A percentile compares a stretch with the other conserved stretches of the same genome.
phyloP scores from a whole-genome alignment of 1,139 yeast species.

The Wickerhamomyces sp. region DNA sequence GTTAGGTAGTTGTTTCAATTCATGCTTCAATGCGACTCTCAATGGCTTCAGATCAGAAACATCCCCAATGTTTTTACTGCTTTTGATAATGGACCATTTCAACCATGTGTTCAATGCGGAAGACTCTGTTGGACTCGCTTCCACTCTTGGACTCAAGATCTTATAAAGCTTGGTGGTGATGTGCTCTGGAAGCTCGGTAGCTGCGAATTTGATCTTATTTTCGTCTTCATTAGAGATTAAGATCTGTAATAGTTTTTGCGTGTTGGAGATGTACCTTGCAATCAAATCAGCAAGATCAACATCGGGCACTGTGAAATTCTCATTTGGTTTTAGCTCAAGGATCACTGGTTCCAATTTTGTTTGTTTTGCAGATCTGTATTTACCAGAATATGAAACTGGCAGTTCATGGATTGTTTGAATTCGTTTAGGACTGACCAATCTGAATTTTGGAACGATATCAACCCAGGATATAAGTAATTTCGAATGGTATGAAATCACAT shows the following conservation, averaged over 20 bases:
- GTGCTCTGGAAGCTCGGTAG: slow-evolving; percentile 50
- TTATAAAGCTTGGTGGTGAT: slow-evolving; percentile 63
- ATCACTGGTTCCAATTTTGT: slow-evolving; percentile 5
- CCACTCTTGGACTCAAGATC: slow-evolving; percentile 60
- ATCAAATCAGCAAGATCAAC: slow-evolving; percentile 12
- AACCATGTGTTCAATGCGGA: slow-evolving; percentile 74
- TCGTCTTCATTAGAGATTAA: slow-evolving; percentile 64
- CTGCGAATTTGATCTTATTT: slow-evolving; percentile 55
- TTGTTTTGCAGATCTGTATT: not conserved
- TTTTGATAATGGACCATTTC: slow-evolving; percentile 74
- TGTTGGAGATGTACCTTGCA: slow-evolving; percentile 5
- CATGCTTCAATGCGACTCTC: slow-evolving; percentile 56
- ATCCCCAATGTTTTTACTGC: slow-evolving; percentile 61
- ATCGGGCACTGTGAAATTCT: slow-evolving; percentile 14
- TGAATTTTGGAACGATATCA: slow-evolving; percentile 20
- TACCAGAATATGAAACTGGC: slow-evolving; percentile 10
- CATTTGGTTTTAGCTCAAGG: slow-evolving; percentile 7
- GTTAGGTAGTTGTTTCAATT: slow-evolving; percentile 68
- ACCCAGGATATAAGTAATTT: slow-evolving; percentile 15
- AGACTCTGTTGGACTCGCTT: slow-evolving; percentile 58
- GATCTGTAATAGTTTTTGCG: slow-evolving; percentile 37
- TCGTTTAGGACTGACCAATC: slow-evolving; percentile 15
- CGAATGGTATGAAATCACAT: slow-evolving; percentile 1
- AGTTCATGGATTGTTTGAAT: slow-evolving; percentile 8
- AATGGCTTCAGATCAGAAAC: slow-evolving; percentile 53